These are phyloP conservation scores for Cubamyces sp. DNA, from an alignment of 768 basidiomycete species.

Conservation along the genomic window DNA sequence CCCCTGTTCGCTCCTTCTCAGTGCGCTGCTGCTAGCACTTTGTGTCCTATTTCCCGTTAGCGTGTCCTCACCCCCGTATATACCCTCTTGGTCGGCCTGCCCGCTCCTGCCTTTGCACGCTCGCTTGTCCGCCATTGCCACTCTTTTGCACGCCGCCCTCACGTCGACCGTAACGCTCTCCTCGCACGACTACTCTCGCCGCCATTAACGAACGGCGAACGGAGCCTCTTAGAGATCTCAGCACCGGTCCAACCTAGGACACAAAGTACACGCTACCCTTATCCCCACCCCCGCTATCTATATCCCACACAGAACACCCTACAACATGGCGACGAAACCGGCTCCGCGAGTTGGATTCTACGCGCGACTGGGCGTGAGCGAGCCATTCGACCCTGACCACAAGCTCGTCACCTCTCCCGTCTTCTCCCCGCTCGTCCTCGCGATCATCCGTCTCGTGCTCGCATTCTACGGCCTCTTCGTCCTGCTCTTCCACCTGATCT, in stretches of 20 bases:
- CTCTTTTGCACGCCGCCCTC: conserved; percentile 6
- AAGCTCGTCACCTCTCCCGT: conserved; percentile 53
- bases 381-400: conserved; percentile 46
- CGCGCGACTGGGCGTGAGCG: conserved; percentile 38
- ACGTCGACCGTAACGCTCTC: conserved; percentile 8
- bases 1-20: neutral
- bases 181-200: neutral
- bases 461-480: conserved; percentile 55
- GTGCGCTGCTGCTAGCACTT: neutral
- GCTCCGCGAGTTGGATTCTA: conserved; percentile 22
- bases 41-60: conserved; percentile 5
- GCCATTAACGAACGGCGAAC: no score
- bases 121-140: neutral
- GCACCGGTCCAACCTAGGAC: no score
- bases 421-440: conserved; percentile 49
- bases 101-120: neutral
- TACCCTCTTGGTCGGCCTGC: neutral
- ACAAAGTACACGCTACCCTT: neutral
- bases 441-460: conserved; percentile 47
- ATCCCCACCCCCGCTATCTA: neutral
- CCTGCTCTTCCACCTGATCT: conserved; percentile 43
- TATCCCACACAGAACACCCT: neutral
- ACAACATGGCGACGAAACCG: conserved; percentile 4
- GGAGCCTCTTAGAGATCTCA: no score
- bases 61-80: neutral